These are phyloP conservation scores for Galeopsis tetrahit DNA, from an alignment of 257 asterid genomes.

Conservation along the genomic window DNA sequence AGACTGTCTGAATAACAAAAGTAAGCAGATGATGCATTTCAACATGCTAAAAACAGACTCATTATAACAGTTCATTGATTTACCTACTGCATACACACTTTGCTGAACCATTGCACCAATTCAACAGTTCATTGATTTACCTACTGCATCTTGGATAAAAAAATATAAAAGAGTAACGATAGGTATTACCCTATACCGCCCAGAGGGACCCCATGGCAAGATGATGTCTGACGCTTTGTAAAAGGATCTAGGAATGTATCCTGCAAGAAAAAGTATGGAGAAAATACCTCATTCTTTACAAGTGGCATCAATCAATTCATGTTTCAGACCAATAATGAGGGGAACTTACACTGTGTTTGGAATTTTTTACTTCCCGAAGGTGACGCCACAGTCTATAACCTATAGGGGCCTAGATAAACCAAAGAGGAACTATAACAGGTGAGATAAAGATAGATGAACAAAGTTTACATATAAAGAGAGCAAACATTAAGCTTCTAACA, in stretches of 20 bases:
- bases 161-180: slow-evolving; percentile 23
- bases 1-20: slow-evolving; percentile 20
- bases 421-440: slow-evolving; percentile 20
- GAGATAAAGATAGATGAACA: background rate
- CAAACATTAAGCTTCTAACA: slow-evolving; percentile 5
- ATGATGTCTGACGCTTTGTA: slow-evolving; percentile 65
- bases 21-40: slow-evolving; percentile 10
- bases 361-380: slow-evolving; percentile 55
- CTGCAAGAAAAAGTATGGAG: slow-evolving; percentile 53
- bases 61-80: background rate
- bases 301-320: slow-evolving; percentile 28
- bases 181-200: slow-evolving; percentile 92
- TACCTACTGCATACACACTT: background rate
- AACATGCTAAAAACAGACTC: slow-evolving; percentile 1
- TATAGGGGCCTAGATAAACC: slow-evolving; percentile 74
- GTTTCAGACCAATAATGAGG: slow-evolving; percentile 29
- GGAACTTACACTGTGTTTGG: slow-evolving; percentile 45
- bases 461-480: slow-evolving; percentile 22
- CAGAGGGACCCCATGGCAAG: slow-evolving; percentile 94
- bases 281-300: slow-evolving; percentile 24
- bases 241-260: slow-evolving; percentile 83
- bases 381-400: slow-evolving; percentile 84
- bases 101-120: slow-evolving; percentile 12
- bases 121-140: slow-evolving; percentile 5
- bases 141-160: background rate